Base-by-base conservation (phyloP, 225 moss, liverwort and hornwort species). In the Pseudisothecium myosuroides region DNA sequence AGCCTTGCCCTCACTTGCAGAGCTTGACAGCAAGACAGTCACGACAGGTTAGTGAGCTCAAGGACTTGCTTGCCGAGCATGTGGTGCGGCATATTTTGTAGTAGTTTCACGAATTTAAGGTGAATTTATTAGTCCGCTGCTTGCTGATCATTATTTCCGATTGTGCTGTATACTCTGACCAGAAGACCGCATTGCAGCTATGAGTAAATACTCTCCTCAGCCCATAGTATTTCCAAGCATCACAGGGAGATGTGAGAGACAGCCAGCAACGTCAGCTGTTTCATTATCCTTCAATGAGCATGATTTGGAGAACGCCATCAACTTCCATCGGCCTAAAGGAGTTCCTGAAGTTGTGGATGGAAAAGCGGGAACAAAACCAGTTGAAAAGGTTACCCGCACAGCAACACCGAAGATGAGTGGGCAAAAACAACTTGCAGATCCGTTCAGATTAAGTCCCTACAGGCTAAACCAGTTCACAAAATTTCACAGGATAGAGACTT, bases 11-110 rank as follows among this genome's bases (percentile, higher is more conserved):
- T 87, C 94, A 58, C 93, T 99, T 58, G 88, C 89, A 56, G 95
- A 95, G 87, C 91, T 99, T n/a, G 96, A 99, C 89, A 92, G 89
- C 86, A 96, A 95, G 90, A 82, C 93, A 86, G 78, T 99, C 75
- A 89, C 89, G 47, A 28, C 92, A 85, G 94, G 99, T 99, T 87
- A 93, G 90, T 82, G 76, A 73, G 71, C 77, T 88, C 45, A 47
- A 69, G 62, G 74, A 76, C 63, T 56, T 90, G 26, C 45, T 83
- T 90, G 82, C 79, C 34, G 15, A 82, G 65, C 9, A 37, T 78
- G 65, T 77, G 17, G 31, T 73, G 29, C 50, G 67, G 81, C 56
- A 85, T 85, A 34, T 77, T 67, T 49, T 85, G 50, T 61, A 36
- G 13, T 71, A 62, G 75, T 85, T 81, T 43, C 26, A 75, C 52